phyloP scores from a whole-genome alignment of 2,329 filamentous ascomycete genomes.

The Botrytis aclada region DNA sequence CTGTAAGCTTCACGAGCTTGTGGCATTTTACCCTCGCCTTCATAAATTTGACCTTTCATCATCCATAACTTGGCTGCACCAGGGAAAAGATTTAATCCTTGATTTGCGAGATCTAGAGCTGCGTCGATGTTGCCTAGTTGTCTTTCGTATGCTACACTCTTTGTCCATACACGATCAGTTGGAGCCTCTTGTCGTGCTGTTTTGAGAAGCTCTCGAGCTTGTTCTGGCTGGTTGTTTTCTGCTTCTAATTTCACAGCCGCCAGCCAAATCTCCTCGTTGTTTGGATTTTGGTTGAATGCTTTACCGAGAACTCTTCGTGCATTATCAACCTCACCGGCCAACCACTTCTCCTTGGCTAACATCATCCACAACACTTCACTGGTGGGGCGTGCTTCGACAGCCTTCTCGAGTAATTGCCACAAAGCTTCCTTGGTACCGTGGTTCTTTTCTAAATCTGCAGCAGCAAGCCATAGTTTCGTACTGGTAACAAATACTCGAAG shows the following conservation, averaged over 20 bases:
- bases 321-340: conserved; percentile 81
- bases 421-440: conserved; percentile 82
- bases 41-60: conserved; percentile 98
- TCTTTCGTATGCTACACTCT: conserved; percentile 89
- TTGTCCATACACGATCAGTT: conserved; percentile 96
- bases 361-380: conserved; percentile 94
- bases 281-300: conserved; percentile 91
- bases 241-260: conserved; percentile 95
- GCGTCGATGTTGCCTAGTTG: conserved; percentile 75
- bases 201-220: conserved; percentile 77
- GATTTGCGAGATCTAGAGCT: conserved; percentile 81
- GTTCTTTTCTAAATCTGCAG: conserved; percentile 85
- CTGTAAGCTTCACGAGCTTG: conserved; percentile 88
- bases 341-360: conserved; percentile 92
- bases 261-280: conserved; percentile 97
- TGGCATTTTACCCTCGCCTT: conserved; percentile 71
- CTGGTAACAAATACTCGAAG: conserved; percentile 86
- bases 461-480: conserved; percentile 84
- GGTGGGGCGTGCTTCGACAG: conserved; percentile 87
- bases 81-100: conserved; percentile 84
- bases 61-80: conserved; percentile 89
- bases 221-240: conserved; percentile 76
- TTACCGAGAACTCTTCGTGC: conserved; percentile 80
- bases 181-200: conserved; percentile 84
- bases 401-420: conserved; percentile 84